Evolutionary conservation across 768 basidiomycete genomes (phyloP).

Genomic region (Russula virescens): DNA sequence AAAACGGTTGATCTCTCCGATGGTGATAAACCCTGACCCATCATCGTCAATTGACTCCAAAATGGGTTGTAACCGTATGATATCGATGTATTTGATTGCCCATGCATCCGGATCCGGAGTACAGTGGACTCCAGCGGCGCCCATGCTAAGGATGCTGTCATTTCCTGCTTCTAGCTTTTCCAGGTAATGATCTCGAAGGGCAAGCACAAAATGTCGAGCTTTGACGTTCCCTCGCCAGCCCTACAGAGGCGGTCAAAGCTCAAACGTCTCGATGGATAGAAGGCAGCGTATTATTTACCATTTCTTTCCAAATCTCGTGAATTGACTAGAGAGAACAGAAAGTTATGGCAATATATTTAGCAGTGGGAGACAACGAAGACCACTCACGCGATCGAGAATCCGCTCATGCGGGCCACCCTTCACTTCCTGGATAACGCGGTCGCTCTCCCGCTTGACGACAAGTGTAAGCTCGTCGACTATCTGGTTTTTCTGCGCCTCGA

Average conservation of each 20-base stretch:
- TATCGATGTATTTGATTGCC: constrained; percentile 28
- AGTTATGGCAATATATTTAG: not conserved
- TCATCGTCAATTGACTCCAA: constrained; percentile 34
- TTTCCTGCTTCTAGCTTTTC: constrained; percentile 19
- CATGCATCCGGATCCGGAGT: constrained; percentile 26
- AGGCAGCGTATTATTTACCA: constrained; percentile 19
- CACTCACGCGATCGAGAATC: constrained; percentile 21
- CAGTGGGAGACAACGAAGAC: not conserved
- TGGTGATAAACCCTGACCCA: constrained; percentile 31
- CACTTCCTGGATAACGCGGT: constrained; percentile 21
- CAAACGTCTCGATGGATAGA: too few relatives aligned
- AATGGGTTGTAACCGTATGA: constrained; percentile 26
- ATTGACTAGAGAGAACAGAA: not conserved
- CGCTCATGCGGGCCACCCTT: constrained; percentile 27
- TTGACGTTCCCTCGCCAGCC: constrained; percentile 23
- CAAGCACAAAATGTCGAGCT: constrained; percentile 25
- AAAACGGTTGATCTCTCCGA: constrained; percentile 14
- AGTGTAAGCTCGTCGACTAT: constrained; percentile 17
- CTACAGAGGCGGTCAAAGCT: not conserved
- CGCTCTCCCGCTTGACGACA: constrained; percentile 23
- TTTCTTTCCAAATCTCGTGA: constrained; percentile 25
- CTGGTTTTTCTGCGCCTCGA: constrained; percentile 22
- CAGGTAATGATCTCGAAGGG: constrained; percentile 31
- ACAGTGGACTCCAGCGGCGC: not conserved
- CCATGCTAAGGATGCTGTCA: not conserved